These are phyloP conservation scores for Raddia distichophylla DNA, from an alignment of 176 grass and related monocot genomes.

Conservation along the genomic window DNA sequence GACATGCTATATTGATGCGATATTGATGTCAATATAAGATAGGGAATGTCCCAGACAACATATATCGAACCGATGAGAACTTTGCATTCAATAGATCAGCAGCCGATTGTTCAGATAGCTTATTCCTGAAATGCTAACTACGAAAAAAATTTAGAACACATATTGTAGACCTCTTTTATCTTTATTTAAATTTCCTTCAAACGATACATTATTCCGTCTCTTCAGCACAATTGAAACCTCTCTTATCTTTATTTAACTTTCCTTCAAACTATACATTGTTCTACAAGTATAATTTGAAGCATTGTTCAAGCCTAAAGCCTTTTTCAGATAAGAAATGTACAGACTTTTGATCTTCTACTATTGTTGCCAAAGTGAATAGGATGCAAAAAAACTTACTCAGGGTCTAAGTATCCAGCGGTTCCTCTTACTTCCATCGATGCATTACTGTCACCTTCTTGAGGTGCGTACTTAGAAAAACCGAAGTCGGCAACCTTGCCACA, in stretches of 20 bases:
- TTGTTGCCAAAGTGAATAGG: conserved; percentile 17
- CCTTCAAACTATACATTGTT: neutral
- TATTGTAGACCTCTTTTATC: neutral
- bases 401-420: conserved; percentile 81
- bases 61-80: neutral
- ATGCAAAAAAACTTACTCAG: conserved; percentile 61
- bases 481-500: conserved; percentile 73
- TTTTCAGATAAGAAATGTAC: neutral
- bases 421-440: conserved; percentile 81
- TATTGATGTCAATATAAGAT: neutral
- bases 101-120: neutral
- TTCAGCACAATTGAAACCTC: neutral
- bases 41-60: neutral
- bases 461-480: conserved; percentile 78
- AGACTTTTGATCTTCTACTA: conserved; percentile 10
- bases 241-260: neutral
- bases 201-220: neutral
- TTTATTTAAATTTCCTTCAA: neutral
- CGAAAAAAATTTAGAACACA: neutral
- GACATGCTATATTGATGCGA: neutral
- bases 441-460: conserved; percentile 73
- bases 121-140: neutral
- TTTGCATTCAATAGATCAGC: neutral
- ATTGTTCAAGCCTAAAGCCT: neutral
- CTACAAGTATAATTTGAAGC: neutral